phyloP scores from a whole-genome alignment of 148 eudicot species.

The Selenicereus undatus region DNA sequence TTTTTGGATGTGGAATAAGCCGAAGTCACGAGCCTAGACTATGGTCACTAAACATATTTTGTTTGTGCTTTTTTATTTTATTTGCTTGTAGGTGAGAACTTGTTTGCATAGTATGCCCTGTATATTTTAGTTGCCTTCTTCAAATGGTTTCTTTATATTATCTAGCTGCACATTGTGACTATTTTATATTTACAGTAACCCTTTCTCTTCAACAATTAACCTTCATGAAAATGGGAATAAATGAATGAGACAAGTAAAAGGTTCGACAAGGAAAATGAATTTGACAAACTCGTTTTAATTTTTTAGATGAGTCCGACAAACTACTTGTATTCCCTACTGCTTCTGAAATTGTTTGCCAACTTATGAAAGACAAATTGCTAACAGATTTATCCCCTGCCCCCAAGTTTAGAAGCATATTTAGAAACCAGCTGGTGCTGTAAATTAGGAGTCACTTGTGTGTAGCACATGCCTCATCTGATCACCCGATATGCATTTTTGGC shows the following conservation, averaged over 20 bases:
- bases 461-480: neutral
- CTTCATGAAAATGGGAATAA: neutral
- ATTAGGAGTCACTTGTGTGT: neutral
- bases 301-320: neutral
- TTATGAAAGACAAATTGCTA: neutral
- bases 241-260: neutral
- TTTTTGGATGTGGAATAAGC: no score
- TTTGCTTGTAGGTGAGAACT: neutral
- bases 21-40: no score
- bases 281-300: neutral
- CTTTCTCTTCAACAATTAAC: neutral
- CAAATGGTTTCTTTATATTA: neutral
- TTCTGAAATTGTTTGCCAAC: neutral
- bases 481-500: neutral
- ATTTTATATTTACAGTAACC: neutral
- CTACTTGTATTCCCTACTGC: neutral
- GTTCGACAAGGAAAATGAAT: neutral
- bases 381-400: neutral
- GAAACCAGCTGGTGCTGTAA: neutral
- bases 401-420: neutral
- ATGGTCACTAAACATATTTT: neutral
- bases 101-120: neutral
- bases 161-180: neutral
- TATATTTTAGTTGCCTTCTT: neutral
- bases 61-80: neutral